Evolutionary conservation across 2,329 filamentous ascomycete species (phyloP), one percentile per base, ranked within the genome.

Genomic region (Colletotrichum coccodes): DNA sequence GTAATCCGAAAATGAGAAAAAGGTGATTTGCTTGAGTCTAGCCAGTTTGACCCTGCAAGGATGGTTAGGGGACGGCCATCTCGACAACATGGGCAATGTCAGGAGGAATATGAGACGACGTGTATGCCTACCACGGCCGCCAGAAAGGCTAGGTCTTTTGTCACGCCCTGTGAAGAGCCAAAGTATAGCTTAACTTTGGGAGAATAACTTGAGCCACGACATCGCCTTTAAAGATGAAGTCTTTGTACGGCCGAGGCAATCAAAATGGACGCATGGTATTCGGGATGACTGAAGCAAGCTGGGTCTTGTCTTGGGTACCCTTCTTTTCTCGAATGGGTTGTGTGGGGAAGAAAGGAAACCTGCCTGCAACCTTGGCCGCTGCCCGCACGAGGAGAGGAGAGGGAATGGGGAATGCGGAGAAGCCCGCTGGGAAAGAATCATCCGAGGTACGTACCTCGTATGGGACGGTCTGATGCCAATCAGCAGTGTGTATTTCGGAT

Each of bases 341-440:
- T 68, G 65, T 68, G 65, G 65, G 60, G 65, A 64, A 64, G 49
- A 58, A 46, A 44, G 38, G 23, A 44, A 26, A 28, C 30, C 6
- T n/a, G 23, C 23, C 44, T 40, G 44, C n/a, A n/a, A n/a, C 23
- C 32, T 32, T 46, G 23, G 12, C 30, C 18, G 32, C 32, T 62
- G 49, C 32, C 49, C 57, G 56, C 57, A 60, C 32, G 28, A 50
- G 18, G 26, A 52, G 18, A n/a, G 49, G 21, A 23, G 54, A 44
- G 44, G 21, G 49, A 32, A 42, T 18, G 26, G 26, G 23, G 21
- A 58, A 68, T 68, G 65, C 60, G 65, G 65, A 68, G 65, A 68
- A 68, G 60, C 38, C n/a, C 40, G 44, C 46, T 57, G 40, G 42
- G 28, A 36, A 16, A 50, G 32, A 14, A n/a, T n/a, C 18, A 16